Base-by-base conservation (phyloP, 768 basidiomycete species). In the Hydnum rufescens region DNA sequence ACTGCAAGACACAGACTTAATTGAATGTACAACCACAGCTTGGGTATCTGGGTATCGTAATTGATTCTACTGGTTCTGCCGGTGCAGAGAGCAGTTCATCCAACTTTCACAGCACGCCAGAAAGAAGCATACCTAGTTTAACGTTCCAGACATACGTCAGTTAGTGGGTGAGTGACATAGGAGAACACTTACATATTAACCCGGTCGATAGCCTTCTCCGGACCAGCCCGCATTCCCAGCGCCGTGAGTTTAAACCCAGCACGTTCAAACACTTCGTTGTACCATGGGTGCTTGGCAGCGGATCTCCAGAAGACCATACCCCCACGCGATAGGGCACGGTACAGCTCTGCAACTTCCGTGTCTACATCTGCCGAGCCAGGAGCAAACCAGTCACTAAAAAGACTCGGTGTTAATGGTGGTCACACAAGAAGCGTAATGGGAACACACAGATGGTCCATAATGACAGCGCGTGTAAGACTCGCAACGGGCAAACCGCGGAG, bases 261-360 rank as follows among this genome's bases (percentile, higher is more conserved):
- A 32, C 66, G 61, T 55, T 67, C 65, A 59, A 80, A 74, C 71
- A 69, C 64, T 53, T 71, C 65, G 44, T 70, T 72, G 61, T 80
- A 81, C 80, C 80, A 81, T 3, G 80, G 80, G 51, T 67, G 64
- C 59, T 71, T 74, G 1, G 71, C 74, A 1, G 78, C 79, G 8
- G 74, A 75, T 0, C 82, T 68, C 76, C 77, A 82, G 52, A 80
- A 72, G 2, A 80, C 73, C 51, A 72, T 66, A 0, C 82, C 82
- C 0, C 75, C 76, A 0, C 69, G 62, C 0, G 70, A 65, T n/a
- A 81, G 62, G 1, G 76, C 78, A 1, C 77, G 67, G 49, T 68
- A 65, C 44, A 81, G 69, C 57, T 79, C 72, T 1, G 61, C 58
- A 19, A 78, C 67, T 60, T 82, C 78, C 32, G 71, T 69, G 32